A percentile compares a stretch with the other conserved stretches of the same genome.
Conservation (phyloP, 1,284 basidiomycete species). For the Schizophyllum commune region DNA sequence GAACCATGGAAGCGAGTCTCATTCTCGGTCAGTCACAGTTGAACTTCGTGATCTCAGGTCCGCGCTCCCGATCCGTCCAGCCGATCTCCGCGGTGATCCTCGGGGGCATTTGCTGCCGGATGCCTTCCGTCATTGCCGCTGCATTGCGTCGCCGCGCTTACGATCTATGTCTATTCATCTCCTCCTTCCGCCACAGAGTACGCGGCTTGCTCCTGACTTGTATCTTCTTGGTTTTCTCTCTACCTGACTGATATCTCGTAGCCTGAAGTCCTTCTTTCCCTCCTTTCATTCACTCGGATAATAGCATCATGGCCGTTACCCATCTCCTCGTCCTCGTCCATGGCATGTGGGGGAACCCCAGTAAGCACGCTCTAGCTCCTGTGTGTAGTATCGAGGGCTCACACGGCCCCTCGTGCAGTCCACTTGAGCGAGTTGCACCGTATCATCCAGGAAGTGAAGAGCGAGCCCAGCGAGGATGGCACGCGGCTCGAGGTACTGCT, state of each 20-base stretch:
- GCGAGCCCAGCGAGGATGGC: conserved; percentile 19
- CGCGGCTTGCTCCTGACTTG: too few species aligned
- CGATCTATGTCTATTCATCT: not conserved
- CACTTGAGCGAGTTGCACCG: conserved; percentile 32
- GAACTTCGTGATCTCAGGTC: too few species aligned
- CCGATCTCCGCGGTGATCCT: too few species aligned
- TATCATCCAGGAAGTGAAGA: conserved; percentile 26
- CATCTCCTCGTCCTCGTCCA: conserved; percentile 72
- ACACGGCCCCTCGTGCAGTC: not conserved
- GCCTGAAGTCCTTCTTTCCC: too few species aligned
- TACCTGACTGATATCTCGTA: too few species aligned
- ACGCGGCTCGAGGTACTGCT: conserved; percentile 40
- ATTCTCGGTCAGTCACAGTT: too few species aligned
- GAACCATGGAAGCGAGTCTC: too few species aligned
- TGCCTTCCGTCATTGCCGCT: not conserved
- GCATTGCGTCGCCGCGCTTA: not conserved
- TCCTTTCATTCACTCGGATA: not conserved
- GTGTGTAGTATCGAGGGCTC: not conserved
- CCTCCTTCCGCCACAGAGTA: too few species aligned
- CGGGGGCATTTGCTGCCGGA: not conserved
- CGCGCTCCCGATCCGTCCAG: too few species aligned
- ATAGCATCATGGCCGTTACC: conserved; percentile 7
- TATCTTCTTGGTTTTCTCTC: too few species aligned
- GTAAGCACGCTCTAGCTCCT: conserved; percentile 37
- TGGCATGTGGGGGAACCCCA: conserved; percentile 79